Conservation (phyloP, 768 basidiomycete species). For the Trametes gibbosa region DNA sequence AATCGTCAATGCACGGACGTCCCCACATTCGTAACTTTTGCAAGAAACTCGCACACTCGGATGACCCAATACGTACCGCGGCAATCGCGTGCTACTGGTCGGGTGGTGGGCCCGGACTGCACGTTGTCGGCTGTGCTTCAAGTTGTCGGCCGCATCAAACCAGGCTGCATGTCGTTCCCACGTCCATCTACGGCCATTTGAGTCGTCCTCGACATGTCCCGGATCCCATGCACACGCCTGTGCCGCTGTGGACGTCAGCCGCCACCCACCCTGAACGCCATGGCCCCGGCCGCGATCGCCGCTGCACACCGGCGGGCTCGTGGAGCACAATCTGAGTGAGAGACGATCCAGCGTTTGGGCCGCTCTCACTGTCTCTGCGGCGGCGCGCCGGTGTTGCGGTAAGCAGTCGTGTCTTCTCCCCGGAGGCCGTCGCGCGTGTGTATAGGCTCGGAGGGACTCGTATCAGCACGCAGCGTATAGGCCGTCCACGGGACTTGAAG, state of each 20-base stretch:
- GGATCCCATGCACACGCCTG: not conserved
- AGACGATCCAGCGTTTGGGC: no score
- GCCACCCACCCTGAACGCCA: no score
- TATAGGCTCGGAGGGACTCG: not conserved
- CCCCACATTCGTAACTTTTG: not conserved
- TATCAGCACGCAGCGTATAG: not conserved
- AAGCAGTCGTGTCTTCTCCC: not conserved
- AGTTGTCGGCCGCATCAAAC: not conserved
- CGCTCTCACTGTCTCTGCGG: no score
- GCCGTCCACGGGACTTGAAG: not conserved
- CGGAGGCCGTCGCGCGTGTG: not conserved
- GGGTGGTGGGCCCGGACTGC: no score
- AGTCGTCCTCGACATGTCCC: not conserved
- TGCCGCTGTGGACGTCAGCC: no score
- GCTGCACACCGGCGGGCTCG: not conserved
- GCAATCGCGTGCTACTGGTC: no score
- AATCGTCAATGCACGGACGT: not conserved
- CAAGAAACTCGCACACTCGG: no score
- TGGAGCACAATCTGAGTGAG: no score
- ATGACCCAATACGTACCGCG: no score
- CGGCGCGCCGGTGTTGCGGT: not conserved
- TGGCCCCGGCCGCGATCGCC: not conserved
- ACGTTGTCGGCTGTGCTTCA: no score
- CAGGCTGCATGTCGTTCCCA: not conserved
- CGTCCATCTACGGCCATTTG: not conserved